Base-by-base conservation (phyloP, 2,329 filamentous ascomycete genomes). In the Phoma herbarum region DNA sequence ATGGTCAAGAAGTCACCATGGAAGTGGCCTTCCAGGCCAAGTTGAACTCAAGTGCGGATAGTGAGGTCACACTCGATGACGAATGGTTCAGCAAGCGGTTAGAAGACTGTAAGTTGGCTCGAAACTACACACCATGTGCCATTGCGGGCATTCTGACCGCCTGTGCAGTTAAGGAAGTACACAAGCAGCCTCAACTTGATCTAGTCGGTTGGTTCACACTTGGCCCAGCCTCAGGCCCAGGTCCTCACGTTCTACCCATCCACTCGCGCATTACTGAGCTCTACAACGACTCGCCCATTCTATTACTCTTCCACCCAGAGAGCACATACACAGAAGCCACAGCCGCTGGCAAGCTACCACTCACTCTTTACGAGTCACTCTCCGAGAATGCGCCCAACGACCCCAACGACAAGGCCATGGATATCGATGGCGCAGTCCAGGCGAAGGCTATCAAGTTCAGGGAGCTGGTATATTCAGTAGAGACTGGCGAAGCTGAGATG, bases 401-500 rank as follows among this genome's bases (percentile, higher is more conserved):
- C n/a, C 68, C 67, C 22, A 74, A 75, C 50, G 76, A 77, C 47
- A 77, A 76, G 60, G 72, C 69, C n/a, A 79, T 79, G 76, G 77
- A 79, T 68, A 90, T 94, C 80, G 89, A 91, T 63, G 90, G 92
- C 63, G 82, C 81, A 75, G 84, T 74, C 78, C 70, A 72, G 50
- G 62, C 68, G 5, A 77, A 73, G 51, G 58, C 70, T 49, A 83
- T 95, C 60, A 90, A 86, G 70, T 98, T 98, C 78, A 86, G 89
- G 59, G 90, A 96, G 72, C 79, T 98, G 10, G 87, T 90, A 1
- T 98, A 95, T 76, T 90, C 90, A 0, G 88, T 98, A 2, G 95
- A 98, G 79, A 97, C 93, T 0, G 92, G 92, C 10, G 93, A 98
- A 76, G 93, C 93, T 1, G 95, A 99, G 78, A 97, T 97, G 93